phyloP scores from a whole-genome alignment of 2,329 filamentous ascomycete genomes.

The Ophiostoma tasmaniense region DNA sequence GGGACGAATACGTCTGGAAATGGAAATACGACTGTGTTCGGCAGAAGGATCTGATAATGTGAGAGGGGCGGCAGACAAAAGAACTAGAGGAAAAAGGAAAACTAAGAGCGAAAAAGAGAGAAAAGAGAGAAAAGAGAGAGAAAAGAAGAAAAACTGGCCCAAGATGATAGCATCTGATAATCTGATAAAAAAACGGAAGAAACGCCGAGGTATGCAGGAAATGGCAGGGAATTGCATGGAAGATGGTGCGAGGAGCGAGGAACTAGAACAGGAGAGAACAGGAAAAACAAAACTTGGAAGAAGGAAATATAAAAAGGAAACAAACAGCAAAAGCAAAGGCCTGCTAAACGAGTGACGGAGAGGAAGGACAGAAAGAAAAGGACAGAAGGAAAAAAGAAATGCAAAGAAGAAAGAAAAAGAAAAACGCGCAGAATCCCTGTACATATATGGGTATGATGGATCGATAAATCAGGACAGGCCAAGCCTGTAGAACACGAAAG shows the following conservation, averaged over 20 bases:
- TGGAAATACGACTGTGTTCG: background rate
- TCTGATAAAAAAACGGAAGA: background rate
- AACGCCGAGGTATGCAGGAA: background rate
- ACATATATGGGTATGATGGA: conserved; percentile 1
- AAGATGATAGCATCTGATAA: background rate
- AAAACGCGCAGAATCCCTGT: background rate
- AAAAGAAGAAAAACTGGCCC: no score
- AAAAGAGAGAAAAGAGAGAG: no score
- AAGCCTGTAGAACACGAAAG: background rate
- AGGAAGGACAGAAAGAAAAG: background rate
- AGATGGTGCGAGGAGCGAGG: background rate
- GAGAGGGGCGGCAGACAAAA: background rate
- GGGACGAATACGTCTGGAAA: conserved; percentile 1
- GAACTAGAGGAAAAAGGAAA: no score
- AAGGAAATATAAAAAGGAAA: background rate
- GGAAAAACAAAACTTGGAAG: background rate
- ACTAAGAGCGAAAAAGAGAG: no score
- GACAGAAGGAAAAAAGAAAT: background rate
- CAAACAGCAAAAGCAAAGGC: background rate
- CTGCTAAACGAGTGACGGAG: background rate
- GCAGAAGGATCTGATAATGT: conserved; percentile 4
- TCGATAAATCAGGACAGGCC: background rate
- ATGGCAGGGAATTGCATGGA: background rate
- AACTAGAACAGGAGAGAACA: background rate
- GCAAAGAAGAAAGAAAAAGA: background rate